Percentiles rank a stretch among this genome's conserved stretches.
Evolutionary conservation across 2,329 filamentous ascomycete genomes (phyloP).

Genomic region (Chrysosporium queenslandicum): DNA sequence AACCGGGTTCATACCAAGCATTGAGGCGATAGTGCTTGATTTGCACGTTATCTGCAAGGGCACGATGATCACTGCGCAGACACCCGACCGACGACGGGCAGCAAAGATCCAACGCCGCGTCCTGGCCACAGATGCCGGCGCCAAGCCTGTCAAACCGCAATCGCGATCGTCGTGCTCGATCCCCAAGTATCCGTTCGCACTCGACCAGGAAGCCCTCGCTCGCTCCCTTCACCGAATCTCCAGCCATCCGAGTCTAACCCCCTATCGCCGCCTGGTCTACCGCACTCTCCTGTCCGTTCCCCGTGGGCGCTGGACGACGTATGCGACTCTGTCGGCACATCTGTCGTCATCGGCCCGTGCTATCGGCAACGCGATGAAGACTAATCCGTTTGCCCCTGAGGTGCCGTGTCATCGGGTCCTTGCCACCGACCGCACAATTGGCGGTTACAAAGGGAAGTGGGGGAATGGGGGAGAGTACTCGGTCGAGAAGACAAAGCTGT

Average conservation of each 20-base stretch:
- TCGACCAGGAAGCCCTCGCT: constrained; percentile 9
- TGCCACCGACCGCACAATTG: constrained; percentile 54
- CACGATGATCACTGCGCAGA: neutral
- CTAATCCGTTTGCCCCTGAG: constrained; percentile 71
- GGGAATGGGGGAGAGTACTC: constrained; percentile 37
- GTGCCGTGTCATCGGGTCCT: constrained; percentile 77
- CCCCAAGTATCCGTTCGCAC: neutral
- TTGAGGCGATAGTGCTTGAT: constrained; percentile 1
- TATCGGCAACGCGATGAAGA: constrained; percentile 64
- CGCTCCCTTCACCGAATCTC: constrained; percentile 35
- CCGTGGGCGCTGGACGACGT: constrained; percentile 63
- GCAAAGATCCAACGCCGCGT: constrained; percentile 3
- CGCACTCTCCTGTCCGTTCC: constrained; percentile 67
- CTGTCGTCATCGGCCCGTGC: constrained; percentile 63
- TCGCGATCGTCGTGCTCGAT: neutral
- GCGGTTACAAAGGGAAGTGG: constrained; percentile 45
- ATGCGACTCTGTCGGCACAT: constrained; percentile 59
- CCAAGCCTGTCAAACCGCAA: neutral
- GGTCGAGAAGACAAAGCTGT: constrained; percentile 33
- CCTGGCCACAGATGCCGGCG: neutral
- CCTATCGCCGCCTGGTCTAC: constrained; percentile 52
- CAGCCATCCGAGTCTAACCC: constrained; percentile 39
- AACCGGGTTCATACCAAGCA: neutral
- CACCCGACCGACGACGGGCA: neutral
- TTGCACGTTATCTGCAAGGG: neutral